Base-by-base conservation (phyloP, 2,329 filamentous ascomycete species). In the Furcasterigmium sp. region DNA sequence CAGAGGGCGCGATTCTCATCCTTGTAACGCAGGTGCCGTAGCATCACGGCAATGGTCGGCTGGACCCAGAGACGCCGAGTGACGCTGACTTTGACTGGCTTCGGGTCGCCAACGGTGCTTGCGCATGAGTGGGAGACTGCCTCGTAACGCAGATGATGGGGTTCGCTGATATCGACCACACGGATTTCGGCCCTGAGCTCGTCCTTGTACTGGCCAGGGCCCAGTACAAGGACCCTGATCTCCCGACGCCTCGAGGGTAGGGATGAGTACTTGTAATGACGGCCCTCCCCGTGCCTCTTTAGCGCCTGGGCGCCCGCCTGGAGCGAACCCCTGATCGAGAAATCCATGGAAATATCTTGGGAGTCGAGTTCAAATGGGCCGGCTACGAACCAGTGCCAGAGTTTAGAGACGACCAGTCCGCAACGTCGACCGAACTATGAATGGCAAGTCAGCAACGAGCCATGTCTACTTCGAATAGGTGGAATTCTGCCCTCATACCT, bases 1-100 rank as follows among this genome's bases (percentile, higher is more conserved):
- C 63, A 67, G 8, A 67, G 50, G 30, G 38, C 60, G 55, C 32
- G 50, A 17, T 35, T 35, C 32, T 35, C 32, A 17, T 35, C 32
- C 19, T 35, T 35, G 19, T 35, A 35, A 17, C 32, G 32, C n/a
- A 35, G 17, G 15, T 35, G 32, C 19, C 19, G 32, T 19, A 35
- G 32, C 32, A 35, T 35, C 15, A 35, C 32, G 7, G 32, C 32
- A 17, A 35, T 35, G 32, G 32, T 35, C 32, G 32, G 19, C 32
- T 35, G 32, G 32, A 35, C 19, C 32, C 32, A 35, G 32, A 35
- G 32, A 19, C 32, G 32, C 15, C 32, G 32, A 9, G 32, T 35
- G 19, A 19, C 19, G 32, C 32, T 17, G 32, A 35, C 32, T 17
- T 18, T 35, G 32, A 35, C 13, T n/a, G 32, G 32, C 32, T 18